phyloP scores from a whole-genome alignment of 1,139 yeast species.

The Diutina sp. region DNA sequence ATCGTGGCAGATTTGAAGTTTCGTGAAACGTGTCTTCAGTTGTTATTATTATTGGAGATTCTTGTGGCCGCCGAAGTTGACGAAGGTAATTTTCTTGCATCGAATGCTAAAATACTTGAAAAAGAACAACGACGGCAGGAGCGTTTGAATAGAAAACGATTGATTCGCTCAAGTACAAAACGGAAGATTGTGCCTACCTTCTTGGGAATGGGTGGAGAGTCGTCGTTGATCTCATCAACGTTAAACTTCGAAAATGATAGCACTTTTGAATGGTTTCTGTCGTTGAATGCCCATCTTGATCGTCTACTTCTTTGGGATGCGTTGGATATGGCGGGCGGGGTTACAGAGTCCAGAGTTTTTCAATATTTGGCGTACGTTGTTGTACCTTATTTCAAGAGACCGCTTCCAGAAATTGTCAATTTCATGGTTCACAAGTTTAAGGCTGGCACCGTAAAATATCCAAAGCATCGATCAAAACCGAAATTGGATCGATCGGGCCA shows the following conservation, averaged over 20 bases:
- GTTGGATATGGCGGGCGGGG: conserved; percentile 16
- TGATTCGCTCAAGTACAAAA: neutral
- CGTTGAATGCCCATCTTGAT: conserved; percentile 34
- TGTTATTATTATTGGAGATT: conserved; percentile 42
- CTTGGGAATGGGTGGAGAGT: conserved; percentile 24
- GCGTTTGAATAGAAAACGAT: conserved; percentile 3
- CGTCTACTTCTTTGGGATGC: conserved; percentile 45
- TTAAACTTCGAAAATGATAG: neutral
- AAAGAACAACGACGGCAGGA: conserved; percentile 12
- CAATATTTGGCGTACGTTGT: conserved; percentile 42
- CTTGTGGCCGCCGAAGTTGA: conserved; percentile 12
- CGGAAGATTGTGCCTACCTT: conserved; percentile 27
- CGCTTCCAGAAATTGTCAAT: conserved; percentile 32
- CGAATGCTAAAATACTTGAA: conserved; percentile 5
- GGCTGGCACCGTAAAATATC: conserved; percentile 10
- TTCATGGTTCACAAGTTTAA: conserved; percentile 37
- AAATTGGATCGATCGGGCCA: neutral
- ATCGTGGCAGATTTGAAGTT: conserved; percentile 29
- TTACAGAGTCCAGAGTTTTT: conserved; percentile 18
- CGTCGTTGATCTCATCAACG: neutral
- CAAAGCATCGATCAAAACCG: neutral
- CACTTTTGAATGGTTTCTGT: neutral
- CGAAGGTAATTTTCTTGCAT: conserved; percentile 16
- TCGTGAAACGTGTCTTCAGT: conserved; percentile 59
- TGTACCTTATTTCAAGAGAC: conserved; percentile 40